These are phyloP conservation scores for Fusarium caatingaense DNA, from an alignment of 2,329 filamentous ascomycete species.

Conservation along the genomic window DNA sequence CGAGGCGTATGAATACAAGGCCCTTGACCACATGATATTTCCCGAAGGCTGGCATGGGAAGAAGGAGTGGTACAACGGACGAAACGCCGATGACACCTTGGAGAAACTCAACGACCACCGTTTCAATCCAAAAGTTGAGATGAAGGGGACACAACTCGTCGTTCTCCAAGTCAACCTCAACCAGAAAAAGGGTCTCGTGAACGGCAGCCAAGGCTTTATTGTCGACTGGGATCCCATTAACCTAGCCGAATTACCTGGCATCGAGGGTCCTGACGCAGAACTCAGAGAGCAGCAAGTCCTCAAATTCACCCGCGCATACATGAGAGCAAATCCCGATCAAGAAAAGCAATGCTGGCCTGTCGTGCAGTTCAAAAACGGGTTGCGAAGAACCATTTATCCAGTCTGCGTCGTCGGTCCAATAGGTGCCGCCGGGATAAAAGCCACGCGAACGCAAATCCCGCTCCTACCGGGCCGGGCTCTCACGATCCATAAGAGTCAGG, in stretches of 20 bases:
- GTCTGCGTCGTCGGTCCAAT: constrained; percentile 60
- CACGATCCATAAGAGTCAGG: constrained; percentile 72
- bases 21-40: too few species aligned
- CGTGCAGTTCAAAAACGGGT: constrained; percentile 64
- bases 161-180: constrained; percentile 44
- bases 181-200: constrained; percentile 19
- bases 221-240: constrained; percentile 33
- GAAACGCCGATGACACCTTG: background rate
- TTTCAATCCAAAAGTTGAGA: constrained; percentile 14
- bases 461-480: constrained; percentile 71
- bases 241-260: background rate
- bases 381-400: constrained; percentile 59
- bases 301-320: background rate
- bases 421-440: constrained; percentile 54
- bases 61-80: too few species aligned
- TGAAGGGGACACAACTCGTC: constrained; percentile 38
- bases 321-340: accelerated
- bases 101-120: constrained; percentile 9
- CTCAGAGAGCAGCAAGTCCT: background rate
- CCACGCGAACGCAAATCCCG: constrained; percentile 71
- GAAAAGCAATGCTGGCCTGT: constrained; percentile 21
- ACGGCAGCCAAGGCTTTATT: constrained; percentile 46
- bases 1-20: too few species aligned
- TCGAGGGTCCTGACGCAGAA: background rate
- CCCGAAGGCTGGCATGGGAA: too few species aligned